These are phyloP conservation scores for Apiospora rasikravindrae DNA, from an alignment of 2,329 filamentous ascomycete species.

Conservation along the genomic window DNA sequence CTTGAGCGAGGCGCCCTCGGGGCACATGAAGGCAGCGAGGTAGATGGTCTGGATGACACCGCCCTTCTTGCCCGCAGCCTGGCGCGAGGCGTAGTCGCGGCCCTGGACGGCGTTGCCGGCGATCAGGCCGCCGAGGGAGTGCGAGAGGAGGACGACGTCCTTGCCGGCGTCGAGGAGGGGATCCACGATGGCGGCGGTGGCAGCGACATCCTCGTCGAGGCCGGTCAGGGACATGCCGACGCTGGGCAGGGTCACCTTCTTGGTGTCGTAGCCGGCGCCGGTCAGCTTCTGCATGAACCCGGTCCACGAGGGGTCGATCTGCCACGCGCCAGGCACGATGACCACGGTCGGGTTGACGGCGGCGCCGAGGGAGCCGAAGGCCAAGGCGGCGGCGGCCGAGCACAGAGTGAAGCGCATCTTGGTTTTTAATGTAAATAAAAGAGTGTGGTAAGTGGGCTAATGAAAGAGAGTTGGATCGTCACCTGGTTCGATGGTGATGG, in stretches of 20 bases:
- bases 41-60: conserved; percentile 21
- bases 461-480: neutral
- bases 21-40: conserved; percentile 20
- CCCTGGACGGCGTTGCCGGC: conserved; percentile 20
- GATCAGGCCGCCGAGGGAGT: conserved; percentile 20
- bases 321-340: conserved; percentile 19
- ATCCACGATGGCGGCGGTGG: conserved; percentile 16
- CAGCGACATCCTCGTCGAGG: conserved; percentile 16
- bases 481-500: neutral
- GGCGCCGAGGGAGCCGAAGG: neutral
- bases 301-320: conserved; percentile 19
- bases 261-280: conserved; percentile 16
- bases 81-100: conserved; percentile 15
- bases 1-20: conserved; percentile 15
- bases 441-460: neutral
- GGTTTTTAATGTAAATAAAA: neutral
- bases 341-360: conserved; percentile 19
- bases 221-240: conserved; percentile 17
- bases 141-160: conserved; percentile 20
- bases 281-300: conserved; percentile 17
- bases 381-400: conserved; percentile 10
- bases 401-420: conserved; percentile 6
- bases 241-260: conserved; percentile 19
- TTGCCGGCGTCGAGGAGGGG: conserved; percentile 17
- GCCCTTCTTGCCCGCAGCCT: conserved; percentile 12